Evolutionary conservation across 164 flowering plant species (phyloP).

Genomic region (Warburgia ugandensis): DNA sequence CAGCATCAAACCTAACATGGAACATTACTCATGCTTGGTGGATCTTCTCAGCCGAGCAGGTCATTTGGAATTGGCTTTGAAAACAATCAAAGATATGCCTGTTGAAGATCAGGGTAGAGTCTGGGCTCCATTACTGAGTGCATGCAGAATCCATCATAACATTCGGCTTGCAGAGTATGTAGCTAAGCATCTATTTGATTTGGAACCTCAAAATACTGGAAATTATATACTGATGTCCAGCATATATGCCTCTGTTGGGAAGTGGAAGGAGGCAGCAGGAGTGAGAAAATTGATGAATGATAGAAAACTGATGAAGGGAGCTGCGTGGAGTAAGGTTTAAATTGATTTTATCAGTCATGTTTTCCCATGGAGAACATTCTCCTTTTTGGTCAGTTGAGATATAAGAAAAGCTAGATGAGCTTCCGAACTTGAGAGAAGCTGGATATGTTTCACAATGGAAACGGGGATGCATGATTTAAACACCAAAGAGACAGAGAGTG

Average conservation of each 20-base stretch:
- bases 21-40: too few species aligned
- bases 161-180: constrained; percentile 24
- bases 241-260: constrained; percentile 25
- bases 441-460: constrained; percentile 12
- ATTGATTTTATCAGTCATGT: constrained; percentile 15
- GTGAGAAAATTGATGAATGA: constrained; percentile 19
- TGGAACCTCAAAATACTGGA: too few species aligned
- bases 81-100: constrained; percentile 24
- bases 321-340: constrained; percentile 31
- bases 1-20: constrained; percentile 23
- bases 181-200: too few species aligned
- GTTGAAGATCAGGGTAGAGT: constrained; percentile 12
- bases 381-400: constrained; percentile 15
- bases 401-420: constrained; percentile 11
- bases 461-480: constrained; percentile 13
- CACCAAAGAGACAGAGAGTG: constrained; percentile 6
- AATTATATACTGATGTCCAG: too few species aligned
- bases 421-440: constrained; percentile 14
- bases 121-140: constrained; percentile 33
- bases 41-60: constrained; percentile 34
- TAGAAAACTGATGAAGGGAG: constrained; percentile 27
- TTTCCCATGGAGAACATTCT: constrained; percentile 16
- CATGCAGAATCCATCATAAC: constrained; percentile 23
- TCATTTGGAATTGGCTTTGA: constrained; percentile 21
- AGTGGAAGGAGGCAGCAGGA: constrained; percentile 30